phyloP scores from a whole-genome alignment of 139 green algal species.

The Volvox reticuliferus region DNA sequence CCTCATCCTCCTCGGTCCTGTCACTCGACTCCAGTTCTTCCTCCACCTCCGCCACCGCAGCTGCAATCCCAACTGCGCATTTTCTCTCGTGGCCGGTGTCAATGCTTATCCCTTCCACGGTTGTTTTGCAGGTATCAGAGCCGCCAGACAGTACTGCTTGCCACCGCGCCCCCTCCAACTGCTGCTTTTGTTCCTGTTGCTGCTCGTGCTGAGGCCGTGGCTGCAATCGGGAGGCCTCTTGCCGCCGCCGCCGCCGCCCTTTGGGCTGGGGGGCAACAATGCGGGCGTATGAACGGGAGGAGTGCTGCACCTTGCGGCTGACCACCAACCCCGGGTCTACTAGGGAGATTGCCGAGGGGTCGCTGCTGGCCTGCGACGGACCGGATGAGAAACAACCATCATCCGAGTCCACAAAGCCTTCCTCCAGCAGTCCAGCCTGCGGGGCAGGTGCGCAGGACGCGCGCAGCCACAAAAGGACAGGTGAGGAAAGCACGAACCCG shows the following conservation, averaged over 20 bases:
- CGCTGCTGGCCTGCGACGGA: neutral
- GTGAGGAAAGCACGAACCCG: too few species aligned
- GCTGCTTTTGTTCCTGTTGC: neutral
- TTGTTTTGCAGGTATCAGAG: neutral
- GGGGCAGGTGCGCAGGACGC: neutral
- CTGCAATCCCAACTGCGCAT: neutral
- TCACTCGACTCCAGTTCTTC: neutral
- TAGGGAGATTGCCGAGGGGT: neutral
- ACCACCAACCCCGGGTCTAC: neutral
- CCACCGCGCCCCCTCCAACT: neutral
- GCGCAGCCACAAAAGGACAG: too few species aligned
- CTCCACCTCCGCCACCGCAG: neutral
- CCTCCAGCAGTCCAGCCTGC: constrained; percentile 13
- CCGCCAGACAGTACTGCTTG: neutral
- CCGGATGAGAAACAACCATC: neutral
- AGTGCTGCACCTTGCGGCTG: neutral
- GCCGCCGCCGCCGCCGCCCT: neutral
- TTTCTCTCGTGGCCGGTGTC: neutral
- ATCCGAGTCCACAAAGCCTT: constrained; percentile 23
- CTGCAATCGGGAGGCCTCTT: neutral
- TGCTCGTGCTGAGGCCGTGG: neutral
- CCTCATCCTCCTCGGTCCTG: neutral
- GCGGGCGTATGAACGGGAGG: neutral
- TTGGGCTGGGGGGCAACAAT: neutral
- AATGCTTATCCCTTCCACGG: neutral